A percentile compares a stretch with the other conserved stretches of the same genome.
Conservation (phyloP, 352 stramenopile species). For the Phytopythium litorale region DNA sequence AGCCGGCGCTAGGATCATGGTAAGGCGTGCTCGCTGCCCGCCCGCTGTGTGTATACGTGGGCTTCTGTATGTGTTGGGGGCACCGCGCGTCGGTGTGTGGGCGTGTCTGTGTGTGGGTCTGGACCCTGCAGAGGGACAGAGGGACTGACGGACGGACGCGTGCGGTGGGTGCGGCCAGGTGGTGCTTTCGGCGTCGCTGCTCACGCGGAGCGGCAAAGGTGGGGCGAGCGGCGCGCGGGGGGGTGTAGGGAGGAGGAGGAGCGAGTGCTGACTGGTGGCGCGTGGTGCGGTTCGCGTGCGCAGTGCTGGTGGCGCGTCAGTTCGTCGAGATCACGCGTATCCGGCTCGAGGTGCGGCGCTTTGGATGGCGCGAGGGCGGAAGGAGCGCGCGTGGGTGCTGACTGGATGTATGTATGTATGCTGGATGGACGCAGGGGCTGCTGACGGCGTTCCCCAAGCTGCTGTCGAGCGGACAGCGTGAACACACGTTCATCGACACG, state of each 20-base stretch:
- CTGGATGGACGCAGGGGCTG: constrained; percentile 66
- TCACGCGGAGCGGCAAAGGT: constrained; percentile 94
- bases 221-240: constrained; percentile 15
- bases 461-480: constrained; percentile 88
- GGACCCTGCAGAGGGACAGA: neutral
- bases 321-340: constrained; percentile 99
- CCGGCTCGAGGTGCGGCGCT: constrained; percentile 87
- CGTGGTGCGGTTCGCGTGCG: constrained; percentile 4
- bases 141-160: constrained; percentile 1
- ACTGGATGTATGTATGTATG: neutral
- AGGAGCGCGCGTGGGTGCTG: too few relatives aligned
- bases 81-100: too few relatives aligned
- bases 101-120: neutral
- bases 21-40: neutral
- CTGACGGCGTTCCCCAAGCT: constrained; percentile 99
- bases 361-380: too few relatives aligned
- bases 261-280: neutral
- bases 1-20: neutral
- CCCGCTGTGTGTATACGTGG: neutral
- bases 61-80: neutral
- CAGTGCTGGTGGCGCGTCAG: constrained; percentile 95
- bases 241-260: neutral
- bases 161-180: constrained; percentile 56
- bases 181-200: constrained; percentile 94
- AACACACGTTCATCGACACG: constrained; percentile 99